Evolutionary conservation across 1,139 yeast genomes (phyloP).

Genomic region (Kazachstania sp.): DNA sequence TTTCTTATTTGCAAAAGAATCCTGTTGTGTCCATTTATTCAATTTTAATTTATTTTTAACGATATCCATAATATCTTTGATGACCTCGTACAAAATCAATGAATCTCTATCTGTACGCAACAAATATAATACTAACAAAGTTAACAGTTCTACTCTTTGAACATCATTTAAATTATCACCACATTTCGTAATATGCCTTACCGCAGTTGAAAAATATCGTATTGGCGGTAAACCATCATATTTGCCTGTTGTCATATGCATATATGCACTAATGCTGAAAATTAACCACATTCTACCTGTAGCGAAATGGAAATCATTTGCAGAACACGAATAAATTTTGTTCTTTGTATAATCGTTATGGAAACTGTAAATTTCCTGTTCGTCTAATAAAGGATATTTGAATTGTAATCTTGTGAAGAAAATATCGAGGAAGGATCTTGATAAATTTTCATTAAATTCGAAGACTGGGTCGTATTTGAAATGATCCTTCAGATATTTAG

Average conservation of each 20-base stretch:
- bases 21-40: conserved; percentile 34
- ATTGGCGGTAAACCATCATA: conserved; percentile 44
- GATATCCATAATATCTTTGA: conserved; percentile 41
- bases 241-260: conserved; percentile 44
- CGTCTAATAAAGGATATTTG: conserved; percentile 43
- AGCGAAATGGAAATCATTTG: conserved; percentile 39
- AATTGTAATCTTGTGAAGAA: conserved; percentile 45
- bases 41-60: conserved; percentile 30
- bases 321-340: conserved; percentile 29
- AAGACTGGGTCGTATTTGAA: conserved; percentile 39
- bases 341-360: conserved; percentile 38
- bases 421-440: conserved; percentile 40
- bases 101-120: conserved; percentile 52
- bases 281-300: conserved; percentile 46
- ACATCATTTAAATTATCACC: conserved; percentile 33
- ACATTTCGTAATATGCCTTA: conserved; percentile 44
- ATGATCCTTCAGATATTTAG: conserved; percentile 38
- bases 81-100: conserved; percentile 41
- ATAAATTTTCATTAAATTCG: conserved; percentile 38
- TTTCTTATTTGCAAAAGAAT: conserved; percentile 31
- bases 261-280: conserved; percentile 41
- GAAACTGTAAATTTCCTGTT: conserved; percentile 39
- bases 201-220: conserved; percentile 45
- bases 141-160: conserved; percentile 42
- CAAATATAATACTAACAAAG: conserved; percentile 43